Evolutionary conservation across 2,329 filamentous ascomycete genomes (phyloP).

Genomic region (Chaetomium sp.): DNA sequence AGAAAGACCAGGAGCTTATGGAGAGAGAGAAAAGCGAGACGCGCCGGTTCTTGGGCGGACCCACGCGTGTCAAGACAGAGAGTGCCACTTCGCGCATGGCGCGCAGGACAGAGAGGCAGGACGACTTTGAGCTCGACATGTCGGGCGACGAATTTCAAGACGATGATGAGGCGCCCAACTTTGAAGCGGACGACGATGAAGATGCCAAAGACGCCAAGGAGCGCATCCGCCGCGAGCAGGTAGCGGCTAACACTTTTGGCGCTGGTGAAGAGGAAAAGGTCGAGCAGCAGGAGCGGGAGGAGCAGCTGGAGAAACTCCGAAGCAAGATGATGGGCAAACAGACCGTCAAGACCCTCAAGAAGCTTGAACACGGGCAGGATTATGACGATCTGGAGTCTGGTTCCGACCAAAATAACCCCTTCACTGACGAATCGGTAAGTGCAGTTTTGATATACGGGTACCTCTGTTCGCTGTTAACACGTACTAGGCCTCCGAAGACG

Average conservation of each 20-base stretch:
- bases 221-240: constrained; percentile 75
- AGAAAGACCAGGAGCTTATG: constrained; percentile 60
- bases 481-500: constrained; percentile 55
- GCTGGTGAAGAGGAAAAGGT: constrained; percentile 70
- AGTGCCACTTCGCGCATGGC: constrained; percentile 63
- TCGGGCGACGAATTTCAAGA: constrained; percentile 79
- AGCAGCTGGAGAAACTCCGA: constrained; percentile 68
- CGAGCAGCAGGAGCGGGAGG: constrained; percentile 70
- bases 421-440: constrained; percentile 42
- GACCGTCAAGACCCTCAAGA: constrained; percentile 78
- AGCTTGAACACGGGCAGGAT: constrained; percentile 82
- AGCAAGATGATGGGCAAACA: constrained; percentile 73
- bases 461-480: constrained; percentile 15
- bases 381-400: constrained; percentile 73
- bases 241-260: constrained; percentile 83
- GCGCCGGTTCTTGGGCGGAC: constrained; percentile 52
- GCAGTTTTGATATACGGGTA: background rate
- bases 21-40: constrained; percentile 66
- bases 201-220: constrained; percentile 72
- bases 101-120: constrained; percentile 65
- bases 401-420: constrained; percentile 41
- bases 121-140: constrained; percentile 70
- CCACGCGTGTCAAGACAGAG: constrained; percentile 68
- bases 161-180: constrained; percentile 76
- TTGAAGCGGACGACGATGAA: constrained; percentile 83